Evolutionary conservation across 139 green algal species (phyloP).

Genomic region (Chlorella vulgaris): DNA sequence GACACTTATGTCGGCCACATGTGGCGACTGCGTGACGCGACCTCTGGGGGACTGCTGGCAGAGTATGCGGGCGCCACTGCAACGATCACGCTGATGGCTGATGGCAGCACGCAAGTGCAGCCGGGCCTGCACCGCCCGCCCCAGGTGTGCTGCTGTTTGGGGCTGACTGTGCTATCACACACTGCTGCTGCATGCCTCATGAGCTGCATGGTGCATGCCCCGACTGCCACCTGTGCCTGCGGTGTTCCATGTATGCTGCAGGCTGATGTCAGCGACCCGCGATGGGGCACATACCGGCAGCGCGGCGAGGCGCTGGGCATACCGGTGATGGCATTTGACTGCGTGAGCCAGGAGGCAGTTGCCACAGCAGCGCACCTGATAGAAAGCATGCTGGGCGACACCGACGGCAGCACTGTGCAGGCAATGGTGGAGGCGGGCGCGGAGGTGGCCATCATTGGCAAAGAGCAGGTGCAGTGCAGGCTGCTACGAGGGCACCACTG

Average conservation of each 20-base stretch:
- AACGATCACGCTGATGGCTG: conserved; percentile 35
- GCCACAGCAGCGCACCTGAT: conserved; percentile 27
- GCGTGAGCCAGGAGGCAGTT: conserved; percentile 51
- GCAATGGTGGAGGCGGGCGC: conserved; percentile 42
- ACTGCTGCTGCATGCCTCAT: too few species aligned
- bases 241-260: too few species aligned
- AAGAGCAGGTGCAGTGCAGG: conserved; percentile 29
- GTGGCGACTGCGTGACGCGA: conserved; percentile 42
- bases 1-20: conserved; percentile 57
- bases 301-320: conserved; percentile 41
- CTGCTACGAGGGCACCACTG: neutral
- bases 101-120: conserved; percentile 5
- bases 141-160: neutral
- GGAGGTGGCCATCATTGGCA: conserved; percentile 75
- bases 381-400: conserved; percentile 46
- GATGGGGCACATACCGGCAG: conserved; percentile 53
- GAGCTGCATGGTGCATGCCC: too few species aligned
- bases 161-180: neutral
- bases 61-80: conserved; percentile 40
- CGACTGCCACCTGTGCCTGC: too few species aligned
- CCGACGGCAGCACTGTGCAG: conserved; percentile 42
- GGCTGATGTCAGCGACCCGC: conserved; percentile 4
- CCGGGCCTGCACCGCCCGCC: conserved; percentile 7
- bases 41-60: neutral
- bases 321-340: conserved; percentile 45